Evolutionary conservation across 176 grass and related monocot genomes (phyloP).

Genomic region (Elymus sibiricus): DNA sequence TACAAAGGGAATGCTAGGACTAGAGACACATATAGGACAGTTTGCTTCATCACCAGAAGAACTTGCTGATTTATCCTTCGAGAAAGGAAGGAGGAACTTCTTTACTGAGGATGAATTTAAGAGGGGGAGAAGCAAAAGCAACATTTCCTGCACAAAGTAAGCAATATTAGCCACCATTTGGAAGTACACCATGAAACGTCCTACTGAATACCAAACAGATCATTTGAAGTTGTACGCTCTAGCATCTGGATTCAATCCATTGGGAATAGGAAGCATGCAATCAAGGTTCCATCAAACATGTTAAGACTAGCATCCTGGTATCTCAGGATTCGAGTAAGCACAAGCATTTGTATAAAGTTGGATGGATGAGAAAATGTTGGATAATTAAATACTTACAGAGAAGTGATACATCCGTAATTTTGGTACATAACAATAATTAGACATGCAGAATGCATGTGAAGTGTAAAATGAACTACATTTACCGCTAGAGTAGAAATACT

Average conservation of each 20-base stretch:
- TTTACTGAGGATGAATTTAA: conserved; percentile 87
- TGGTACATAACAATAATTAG: neutral
- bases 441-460: neutral
- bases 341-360: neutral
- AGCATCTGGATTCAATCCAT: neutral
- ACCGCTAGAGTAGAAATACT: conserved; percentile 8
- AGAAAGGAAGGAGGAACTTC: conserved; percentile 91
- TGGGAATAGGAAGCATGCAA: neutral
- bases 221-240: too few relatives aligned
- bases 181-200: neutral
- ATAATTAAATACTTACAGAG: neutral
- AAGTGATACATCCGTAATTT: neutral
- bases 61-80: conserved; percentile 74
- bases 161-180: neutral
- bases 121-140: conserved; percentile 95
- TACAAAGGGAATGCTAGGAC: conserved; percentile 78
- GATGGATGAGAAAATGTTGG: conserved; percentile 12
- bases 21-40: conserved; percentile 73
- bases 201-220: too few relatives aligned
- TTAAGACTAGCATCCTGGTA: neutral
- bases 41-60: conserved; percentile 67
- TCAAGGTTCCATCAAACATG: neutral
- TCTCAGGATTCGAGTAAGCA: neutral
- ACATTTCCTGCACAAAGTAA: conserved; percentile 92
- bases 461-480: neutral